Conservation (phyloP, 306 rosid species). For the Sicyos edulis region DNA sequence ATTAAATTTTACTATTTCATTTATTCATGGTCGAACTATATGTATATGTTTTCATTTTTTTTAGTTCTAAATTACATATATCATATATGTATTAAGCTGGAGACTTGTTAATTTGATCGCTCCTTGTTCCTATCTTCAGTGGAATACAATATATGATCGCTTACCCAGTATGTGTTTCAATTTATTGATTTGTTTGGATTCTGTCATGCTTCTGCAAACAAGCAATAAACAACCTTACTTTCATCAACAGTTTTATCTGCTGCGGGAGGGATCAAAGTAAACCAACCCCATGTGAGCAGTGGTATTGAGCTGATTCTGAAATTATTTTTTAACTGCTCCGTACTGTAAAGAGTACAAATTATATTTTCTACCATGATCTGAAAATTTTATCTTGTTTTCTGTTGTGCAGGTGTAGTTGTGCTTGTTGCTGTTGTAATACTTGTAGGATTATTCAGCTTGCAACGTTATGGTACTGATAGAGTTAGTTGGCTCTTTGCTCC, state of each 20-base stretch:
- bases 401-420: slow-evolving; percentile 62
- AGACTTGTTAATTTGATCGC: not conserved
- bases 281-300: slow-evolving; percentile 44
- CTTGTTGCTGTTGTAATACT: slow-evolving; percentile 79
- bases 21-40: not conserved
- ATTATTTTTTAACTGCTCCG: slow-evolving; percentile 20
- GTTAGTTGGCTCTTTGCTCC: slow-evolving; percentile 99
- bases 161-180: not conserved
- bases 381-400: slow-evolving; percentile 21
- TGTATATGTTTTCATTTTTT: no score
- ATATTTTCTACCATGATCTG: slow-evolving; percentile 18
- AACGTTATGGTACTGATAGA: slow-evolving; percentile 88
- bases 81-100: not conserved
- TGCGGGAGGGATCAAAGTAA: slow-evolving; percentile 95
- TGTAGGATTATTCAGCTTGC: slow-evolving; percentile 86
- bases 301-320: slow-evolving; percentile 43
- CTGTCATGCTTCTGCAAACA: not conserved
- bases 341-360: not conserved
- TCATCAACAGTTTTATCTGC: slow-evolving; percentile 70
- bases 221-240: not conserved
- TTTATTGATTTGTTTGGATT: not conserved
- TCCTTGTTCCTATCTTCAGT: not conserved
- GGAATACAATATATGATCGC: not conserved
- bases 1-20: not conserved
- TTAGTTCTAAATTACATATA: no score